These are phyloP conservation scores for Cercospora brassicicola DNA, from an alignment of 2,329 filamentous ascomycete genomes.

Conservation along the genomic window DNA sequence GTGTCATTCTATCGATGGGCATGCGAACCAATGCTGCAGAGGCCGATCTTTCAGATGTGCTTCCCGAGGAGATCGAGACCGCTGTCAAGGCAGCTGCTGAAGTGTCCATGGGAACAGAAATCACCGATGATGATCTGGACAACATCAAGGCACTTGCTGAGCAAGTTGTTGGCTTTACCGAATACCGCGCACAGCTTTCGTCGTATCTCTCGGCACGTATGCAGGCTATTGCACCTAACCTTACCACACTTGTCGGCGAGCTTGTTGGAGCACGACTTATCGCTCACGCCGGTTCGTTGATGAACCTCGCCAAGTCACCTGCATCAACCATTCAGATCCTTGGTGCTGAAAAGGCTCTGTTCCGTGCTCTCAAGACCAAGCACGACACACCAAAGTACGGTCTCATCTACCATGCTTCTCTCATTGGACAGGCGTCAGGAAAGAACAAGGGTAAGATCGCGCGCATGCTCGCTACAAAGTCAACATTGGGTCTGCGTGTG, in stretches of 20 bases:
- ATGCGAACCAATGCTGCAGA: conserved; percentile 78
- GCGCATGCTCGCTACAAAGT: conserved; percentile 90
- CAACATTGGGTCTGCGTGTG: conserved; percentile 86
- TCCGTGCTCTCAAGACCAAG: conserved; percentile 98
- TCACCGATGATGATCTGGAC: conserved; percentile 85
- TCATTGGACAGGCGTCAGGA: conserved; percentile 94
- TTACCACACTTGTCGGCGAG: conserved; percentile 89
- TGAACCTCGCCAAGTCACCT: conserved; percentile 92
- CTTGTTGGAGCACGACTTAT: conserved; percentile 93
- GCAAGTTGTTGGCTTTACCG: conserved; percentile 87
- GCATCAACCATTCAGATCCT: conserved; percentile 97
- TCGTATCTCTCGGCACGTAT: conserved; percentile 90
- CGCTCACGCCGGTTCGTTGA: conserved; percentile 87
- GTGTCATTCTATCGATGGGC: conserved; percentile 83
- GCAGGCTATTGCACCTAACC: conserved; percentile 93
- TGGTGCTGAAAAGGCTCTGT: conserved; percentile 96
- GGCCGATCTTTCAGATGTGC: conserved; percentile 79
- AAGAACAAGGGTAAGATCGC: conserved; percentile 99
- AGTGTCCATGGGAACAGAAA: conserved; percentile 97
- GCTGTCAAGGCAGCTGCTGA: conserved; percentile 93
- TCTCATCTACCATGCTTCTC: conserved; percentile 85
- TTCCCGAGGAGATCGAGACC: conserved; percentile 91
- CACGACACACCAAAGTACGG: conserved; percentile 99
- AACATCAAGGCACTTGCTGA: conserved; percentile 91
- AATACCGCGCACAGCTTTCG: conserved; percentile 84